phyloP scores from a whole-genome alignment of 768 basidiomycete genomes.

The Lactarius quietus region DNA sequence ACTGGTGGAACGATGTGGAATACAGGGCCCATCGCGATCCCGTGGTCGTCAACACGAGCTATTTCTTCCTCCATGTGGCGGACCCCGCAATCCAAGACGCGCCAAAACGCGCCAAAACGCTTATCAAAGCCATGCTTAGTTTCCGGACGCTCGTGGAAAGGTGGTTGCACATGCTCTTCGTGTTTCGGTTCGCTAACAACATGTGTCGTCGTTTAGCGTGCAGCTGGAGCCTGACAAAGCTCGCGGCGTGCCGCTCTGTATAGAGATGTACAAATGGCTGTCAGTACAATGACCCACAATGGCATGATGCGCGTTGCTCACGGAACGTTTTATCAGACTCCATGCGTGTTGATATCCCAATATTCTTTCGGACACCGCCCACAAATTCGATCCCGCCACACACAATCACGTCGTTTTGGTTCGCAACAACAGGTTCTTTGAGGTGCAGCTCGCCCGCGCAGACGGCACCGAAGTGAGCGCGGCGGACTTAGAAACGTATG shows the following conservation, averaged over 20 bases:
- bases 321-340: constrained; percentile 50
- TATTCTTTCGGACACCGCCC: constrained; percentile 77
- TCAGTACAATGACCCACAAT: constrained; percentile 35
- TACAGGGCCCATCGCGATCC: constrained; percentile 88
- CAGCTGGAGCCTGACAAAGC: constrained; percentile 86
- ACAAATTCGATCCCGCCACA: constrained; percentile 66
- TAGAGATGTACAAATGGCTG: constrained; percentile 95
- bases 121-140: constrained; percentile 80
- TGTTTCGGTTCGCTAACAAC: not conserved
- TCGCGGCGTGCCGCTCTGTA: constrained; percentile 73
- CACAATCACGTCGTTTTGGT: constrained; percentile 90
- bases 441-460: constrained; percentile 64
- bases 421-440: constrained; percentile 88
- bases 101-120: constrained; percentile 70
- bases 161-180: constrained; percentile 35
- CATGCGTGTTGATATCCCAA: constrained; percentile 87
- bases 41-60: constrained; percentile 89
- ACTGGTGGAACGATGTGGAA: constrained; percentile 97
- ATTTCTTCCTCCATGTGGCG: constrained; percentile 87
- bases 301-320: not conserved
- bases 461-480: constrained; percentile 70
- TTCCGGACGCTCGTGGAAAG: constrained; percentile 83
- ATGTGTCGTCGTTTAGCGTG: constrained; percentile 45
- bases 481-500: constrained; percentile 72
- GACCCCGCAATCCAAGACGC: constrained; percentile 54